Base-by-base conservation (phyloP, 2,329 filamentous ascomycete genomes). In the Diplodia seriata region DNA sequence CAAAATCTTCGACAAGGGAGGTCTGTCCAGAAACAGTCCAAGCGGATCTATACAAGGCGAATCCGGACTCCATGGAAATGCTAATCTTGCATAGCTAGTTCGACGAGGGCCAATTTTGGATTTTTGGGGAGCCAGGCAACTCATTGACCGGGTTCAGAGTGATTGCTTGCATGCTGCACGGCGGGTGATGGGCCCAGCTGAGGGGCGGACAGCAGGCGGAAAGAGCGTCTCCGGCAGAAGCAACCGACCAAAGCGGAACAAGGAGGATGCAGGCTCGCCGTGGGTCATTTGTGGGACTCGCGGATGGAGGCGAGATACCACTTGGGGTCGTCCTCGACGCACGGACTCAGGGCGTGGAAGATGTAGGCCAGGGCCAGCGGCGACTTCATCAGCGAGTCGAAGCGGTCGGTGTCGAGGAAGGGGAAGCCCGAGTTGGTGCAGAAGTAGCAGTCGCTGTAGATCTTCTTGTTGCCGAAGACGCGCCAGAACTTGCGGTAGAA, bases 401-500 rank as follows among this genome's bases (percentile, higher is more conserved):
- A 68, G n/a, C 61, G 47, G n/a, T 63, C 59, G 36, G 63, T 47
- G 38, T 68, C 59, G 23, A 68, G 57, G n/a, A 68, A 68, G 18
- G 66, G 66, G 15, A 63, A 68, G 3, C 57, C 59, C 9, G 59
- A 56, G 59, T 68, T 68, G 15, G 66, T 56, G 47, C 43, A 63
- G 51, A 53, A 63, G 40, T 56, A 63, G 66, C 66, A 68, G 57
- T 63, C 66, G 50, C 51, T 55, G 66, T 68, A 68, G 43, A 68
- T 64, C 51, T 43, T 56, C 40, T 57, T 64, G 51, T 50, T 49
- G 14, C 66, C 66, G 43, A 64, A 68, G 38, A 64, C 59, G 12
- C 66, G 36, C 66, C 66, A 68, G 54, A 68, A 68, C 57, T 68
- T 68, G 49, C 59, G 51, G 66, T 68, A 68, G 38, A 68, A 68